Evolutionary conservation across 179 eudicot species (phyloP), one percentile per base, ranked within the genome.

Genomic region (Beta lomatogona): DNA sequence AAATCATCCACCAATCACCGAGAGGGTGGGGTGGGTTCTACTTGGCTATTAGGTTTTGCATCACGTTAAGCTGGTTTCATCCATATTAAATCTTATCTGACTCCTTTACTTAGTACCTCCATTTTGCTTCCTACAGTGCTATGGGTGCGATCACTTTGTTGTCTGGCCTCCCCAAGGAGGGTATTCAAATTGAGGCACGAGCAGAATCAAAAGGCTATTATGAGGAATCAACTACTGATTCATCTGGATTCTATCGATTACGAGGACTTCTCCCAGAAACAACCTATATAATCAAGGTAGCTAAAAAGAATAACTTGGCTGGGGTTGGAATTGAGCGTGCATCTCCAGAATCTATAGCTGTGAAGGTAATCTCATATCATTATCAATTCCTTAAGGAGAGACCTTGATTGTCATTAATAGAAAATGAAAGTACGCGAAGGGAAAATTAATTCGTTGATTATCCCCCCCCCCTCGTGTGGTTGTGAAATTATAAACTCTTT

Each of bases 251-350:
- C 83, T 96, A 91, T 83, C 95, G 98, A 64, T 84, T 96, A 78
- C 90, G 99, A 73, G 99, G 99, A 77, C 97, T 96, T 79, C 90
- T 85, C 46, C 99, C 99, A 57, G 93, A 93, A 85, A 89, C 96
- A 54, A 88, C 87, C 22, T 96, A 96, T 84, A 82, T 65, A 22
- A 82, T 96, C 76, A 92, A 86, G 90, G 91, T 96, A 54, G 92
- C 89, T 77, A 89, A 79, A 44, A 96, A 85, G 86, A 89, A 85
- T 81, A 89, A 88, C 46, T 84, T 86, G 75, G 84, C 72, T 61
- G 84, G 88, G 86, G 31, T 89, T 68, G 88, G 75, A 75, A 91
- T 94, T 79, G 98, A 96, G 85, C 94, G 99, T 28, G 93, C 99
- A 59, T 93, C 99, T 84, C 99, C 99, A 46, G 97, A 90, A 73